A percentile compares a stretch with the other conserved stretches of the same genome.
Evolutionary conservation across 495 filamentous ascomycete genomes (phyloP).

Genomic region (Usnea hakonensis): DNA sequence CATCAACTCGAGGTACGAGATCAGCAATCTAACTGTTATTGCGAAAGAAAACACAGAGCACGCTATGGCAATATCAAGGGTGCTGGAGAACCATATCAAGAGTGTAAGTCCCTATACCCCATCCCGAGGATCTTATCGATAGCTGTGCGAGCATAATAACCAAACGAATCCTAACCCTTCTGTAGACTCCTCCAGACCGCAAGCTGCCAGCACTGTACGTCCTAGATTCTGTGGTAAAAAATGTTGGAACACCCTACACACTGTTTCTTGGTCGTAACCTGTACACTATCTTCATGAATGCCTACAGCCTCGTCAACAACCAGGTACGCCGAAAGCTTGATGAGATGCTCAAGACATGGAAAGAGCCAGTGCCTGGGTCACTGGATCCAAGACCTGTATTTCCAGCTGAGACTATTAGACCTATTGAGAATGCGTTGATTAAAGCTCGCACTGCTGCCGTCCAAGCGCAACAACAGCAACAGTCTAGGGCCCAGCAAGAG

Average conservation of each 20-base stretch:
- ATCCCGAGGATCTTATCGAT: neutral
- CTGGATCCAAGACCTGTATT: constrained; percentile 85
- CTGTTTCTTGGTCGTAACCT: constrained; percentile 87
- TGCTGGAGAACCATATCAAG: constrained; percentile 84
- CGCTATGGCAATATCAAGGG: constrained; percentile 81
- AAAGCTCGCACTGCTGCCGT: constrained; percentile 72
- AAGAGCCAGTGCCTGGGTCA: constrained; percentile 88
- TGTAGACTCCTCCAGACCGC: constrained; percentile 71
- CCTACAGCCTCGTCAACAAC: constrained; percentile 79
- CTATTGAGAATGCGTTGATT: constrained; percentile 89
- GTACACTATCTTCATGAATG: constrained; percentile 91
- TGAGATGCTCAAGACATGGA: constrained; percentile 97
- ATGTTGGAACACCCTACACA: constrained; percentile 95
- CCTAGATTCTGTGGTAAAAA: constrained; percentile 96
- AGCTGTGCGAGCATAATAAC: neutral
- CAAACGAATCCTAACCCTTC: neutral
- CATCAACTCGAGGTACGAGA: constrained; percentile 82
- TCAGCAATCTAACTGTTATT: constrained; percentile 90
- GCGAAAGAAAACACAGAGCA: constrained; percentile 94
- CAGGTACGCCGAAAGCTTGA: constrained; percentile 82
- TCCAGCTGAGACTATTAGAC: constrained; percentile 68
- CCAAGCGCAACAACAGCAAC: constrained; percentile 60
- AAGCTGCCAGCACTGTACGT: constrained; percentile 96
- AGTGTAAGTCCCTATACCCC: constrained; percentile 55
- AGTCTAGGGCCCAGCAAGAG: constrained; percentile 52